phyloP scores from a whole-genome alignment of 495 filamentous ascomycete genomes.

The Xylaria intraflava region DNA sequence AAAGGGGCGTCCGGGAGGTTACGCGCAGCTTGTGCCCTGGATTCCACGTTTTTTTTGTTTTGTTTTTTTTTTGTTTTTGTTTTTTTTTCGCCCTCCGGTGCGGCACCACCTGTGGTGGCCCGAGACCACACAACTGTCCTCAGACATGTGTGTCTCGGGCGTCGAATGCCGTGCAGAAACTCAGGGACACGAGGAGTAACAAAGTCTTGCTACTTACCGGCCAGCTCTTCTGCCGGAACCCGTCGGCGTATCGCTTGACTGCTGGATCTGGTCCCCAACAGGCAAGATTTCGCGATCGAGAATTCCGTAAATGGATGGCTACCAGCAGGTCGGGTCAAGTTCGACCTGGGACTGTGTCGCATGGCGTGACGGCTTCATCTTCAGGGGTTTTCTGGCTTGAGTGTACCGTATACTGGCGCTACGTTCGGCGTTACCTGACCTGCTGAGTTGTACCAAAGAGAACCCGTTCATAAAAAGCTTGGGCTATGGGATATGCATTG shows the following conservation, averaged over 20 bases:
- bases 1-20: background rate
- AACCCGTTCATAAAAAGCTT: too few relatives aligned
- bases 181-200: background rate
- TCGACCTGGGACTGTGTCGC: background rate
- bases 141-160: slow-evolving; percentile 5
- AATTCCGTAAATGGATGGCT: background rate
- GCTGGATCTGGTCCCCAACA: slow-evolving; percentile 25
- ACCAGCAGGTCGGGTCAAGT: background rate
- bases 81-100: background rate
- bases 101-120: slow-evolving; percentile 4
- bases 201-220: background rate
- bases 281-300: slow-evolving; percentile 24
- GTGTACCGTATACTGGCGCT: background rate
- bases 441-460: too few relatives aligned
- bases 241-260: slow-evolving; percentile 22
- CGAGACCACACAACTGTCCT: slow-evolving; percentile 3
- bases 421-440: too few relatives aligned
- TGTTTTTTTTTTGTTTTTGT: slow-evolving; percentile 12
- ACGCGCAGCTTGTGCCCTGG: background rate
- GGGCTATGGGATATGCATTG: too few relatives aligned
- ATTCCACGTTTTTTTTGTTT: slow-evolving; percentile 12
- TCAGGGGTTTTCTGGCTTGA: background rate
- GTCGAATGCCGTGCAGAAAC: background rate
- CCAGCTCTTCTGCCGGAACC: slow-evolving; percentile 14
- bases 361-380: background rate